Evolutionary conservation across 768 basidiomycete genomes (phyloP).

Genomic region (Multifurca ochricompacta): DNA sequence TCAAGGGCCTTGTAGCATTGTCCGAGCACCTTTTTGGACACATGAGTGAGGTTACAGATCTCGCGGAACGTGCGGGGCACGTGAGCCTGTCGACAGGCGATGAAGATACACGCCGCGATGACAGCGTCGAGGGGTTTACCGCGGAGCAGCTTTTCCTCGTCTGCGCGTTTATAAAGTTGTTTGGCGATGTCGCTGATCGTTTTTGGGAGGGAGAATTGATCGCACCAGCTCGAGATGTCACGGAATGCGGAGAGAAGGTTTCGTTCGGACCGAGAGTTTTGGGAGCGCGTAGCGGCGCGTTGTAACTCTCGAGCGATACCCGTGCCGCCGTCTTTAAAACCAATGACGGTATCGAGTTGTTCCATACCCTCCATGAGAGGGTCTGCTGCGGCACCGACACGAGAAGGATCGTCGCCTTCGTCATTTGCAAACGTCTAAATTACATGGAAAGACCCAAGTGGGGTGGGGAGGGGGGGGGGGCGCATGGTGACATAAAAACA

Average conservation of each 20-base stretch:
- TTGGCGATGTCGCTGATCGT: constrained; percentile 94
- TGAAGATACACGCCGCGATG: constrained; percentile 97
- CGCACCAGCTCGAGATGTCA: constrained; percentile 90
- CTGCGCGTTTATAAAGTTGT: constrained; percentile 93
- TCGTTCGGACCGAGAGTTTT: constrained; percentile 72
- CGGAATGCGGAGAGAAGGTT: constrained; percentile 84
- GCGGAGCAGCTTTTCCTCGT: constrained; percentile 88
- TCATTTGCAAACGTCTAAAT: constrained; percentile 99
- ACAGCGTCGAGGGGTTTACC: constrained; percentile 90
- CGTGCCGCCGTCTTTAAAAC: constrained; percentile 90
- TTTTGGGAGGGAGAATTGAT: constrained; percentile 89
- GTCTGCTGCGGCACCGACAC: constrained; percentile 95
- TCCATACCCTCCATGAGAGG: constrained; percentile 92
- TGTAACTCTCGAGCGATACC: constrained; percentile 89
- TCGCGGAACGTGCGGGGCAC: constrained; percentile 96
- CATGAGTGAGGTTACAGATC: constrained; percentile 87
- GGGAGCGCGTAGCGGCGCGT: constrained; percentile 79
- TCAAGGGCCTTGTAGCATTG: constrained; percentile 89
- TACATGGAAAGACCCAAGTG: too few relatives aligned
- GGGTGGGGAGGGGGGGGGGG: too few relatives aligned
- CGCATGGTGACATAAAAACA: constrained; percentile 24
- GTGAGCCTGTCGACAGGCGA: constrained; percentile 90
- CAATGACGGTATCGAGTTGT: constrained; percentile 90
- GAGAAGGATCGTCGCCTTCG: constrained; percentile 98
- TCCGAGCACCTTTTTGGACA: constrained; percentile 92